Percentiles rank a stretch among this genome's conserved stretches.
phyloP scores from a whole-genome alignment of 768 basidiomycete species.

The Xanthoconium stramineum region DNA sequence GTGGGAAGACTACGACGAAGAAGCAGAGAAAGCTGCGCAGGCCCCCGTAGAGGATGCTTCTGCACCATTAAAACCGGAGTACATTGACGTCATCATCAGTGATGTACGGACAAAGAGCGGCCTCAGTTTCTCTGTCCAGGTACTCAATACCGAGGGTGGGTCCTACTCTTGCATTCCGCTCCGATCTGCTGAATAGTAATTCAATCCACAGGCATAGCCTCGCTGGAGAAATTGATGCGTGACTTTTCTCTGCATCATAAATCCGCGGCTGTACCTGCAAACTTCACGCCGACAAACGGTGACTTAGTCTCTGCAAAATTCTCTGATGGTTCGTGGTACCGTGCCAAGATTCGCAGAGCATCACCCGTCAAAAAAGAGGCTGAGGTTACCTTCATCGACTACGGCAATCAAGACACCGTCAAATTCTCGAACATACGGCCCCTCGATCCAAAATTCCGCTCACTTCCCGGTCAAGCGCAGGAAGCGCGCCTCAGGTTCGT shows the following conservation, averaged over 20 bases:
- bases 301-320: slow-evolving; percentile 95
- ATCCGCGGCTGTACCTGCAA: slow-evolving; percentile 56
- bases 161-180: neutral
- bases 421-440: slow-evolving; percentile 83
- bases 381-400: slow-evolving; percentile 92
- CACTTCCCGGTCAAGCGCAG: slow-evolving; percentile 88
- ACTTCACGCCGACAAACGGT: slow-evolving; percentile 77
- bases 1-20: slow-evolving; percentile 82
- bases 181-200: neutral
- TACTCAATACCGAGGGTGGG: slow-evolving; percentile 86
- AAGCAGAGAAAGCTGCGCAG: slow-evolving; percentile 56
- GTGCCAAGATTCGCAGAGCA: slow-evolving; percentile 84
- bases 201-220: slow-evolving; percentile 68
- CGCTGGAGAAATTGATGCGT: slow-evolving; percentile 89
- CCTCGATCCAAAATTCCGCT: slow-evolving; percentile 85
- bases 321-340: slow-evolving; percentile 93
- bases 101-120: slow-evolving; percentile 73
- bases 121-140: slow-evolving; percentile 89
- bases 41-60: slow-evolving; percentile 42
- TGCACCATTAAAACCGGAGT: slow-evolving; percentile 73
- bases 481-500: slow-evolving; percentile 84
- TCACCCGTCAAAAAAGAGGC: slow-evolving; percentile 91
- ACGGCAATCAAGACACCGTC: slow-evolving; percentile 91
- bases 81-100: slow-evolving; percentile 89
- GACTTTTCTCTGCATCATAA: slow-evolving; percentile 90